Evolutionary conservation across 2,329 filamentous ascomycete species (phyloP).

Genomic region (Emergomyces pasteurianus): DNA sequence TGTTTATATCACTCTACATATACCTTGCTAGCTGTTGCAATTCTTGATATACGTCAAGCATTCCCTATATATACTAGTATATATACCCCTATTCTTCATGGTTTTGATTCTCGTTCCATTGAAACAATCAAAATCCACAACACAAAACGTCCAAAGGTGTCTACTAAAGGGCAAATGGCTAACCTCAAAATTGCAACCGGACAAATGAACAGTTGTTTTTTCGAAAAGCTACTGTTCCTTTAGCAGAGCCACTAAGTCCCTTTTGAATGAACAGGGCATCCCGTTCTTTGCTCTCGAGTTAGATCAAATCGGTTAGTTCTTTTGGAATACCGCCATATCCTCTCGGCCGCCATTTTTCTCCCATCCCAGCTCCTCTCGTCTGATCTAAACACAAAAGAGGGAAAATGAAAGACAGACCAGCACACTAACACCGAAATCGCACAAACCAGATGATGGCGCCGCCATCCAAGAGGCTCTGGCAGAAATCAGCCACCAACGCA

Average conservation of each 20-base stretch:
- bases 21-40: background rate
- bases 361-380: background rate
- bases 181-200: background rate
- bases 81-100: background rate
- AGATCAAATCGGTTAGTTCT: constrained; percentile 62
- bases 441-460: constrained; percentile 57
- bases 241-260: constrained; percentile 67
- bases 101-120: background rate
- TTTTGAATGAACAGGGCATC: constrained; percentile 57
- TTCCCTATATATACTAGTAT: too few relatives aligned
- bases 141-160: background rate
- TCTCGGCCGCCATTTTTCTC: background rate
- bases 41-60: background rate
- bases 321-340: background rate
- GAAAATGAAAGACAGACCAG: background rate
- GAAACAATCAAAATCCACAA: background rate
- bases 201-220: constrained; percentile 65
- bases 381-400: background rate
- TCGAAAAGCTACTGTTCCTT: constrained; percentile 96
- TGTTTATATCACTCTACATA: constrained; percentile 20
- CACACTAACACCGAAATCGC: constrained; percentile 7
- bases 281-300: constrained; percentile 70
- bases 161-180: background rate
- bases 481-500: constrained; percentile 69
- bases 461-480: constrained; percentile 74